A percentile compares a stretch with the other conserved stretches of the same genome.
phyloP scores from a whole-genome alignment of 441 rosid species.

The Aquilaria agallochum region DNA sequence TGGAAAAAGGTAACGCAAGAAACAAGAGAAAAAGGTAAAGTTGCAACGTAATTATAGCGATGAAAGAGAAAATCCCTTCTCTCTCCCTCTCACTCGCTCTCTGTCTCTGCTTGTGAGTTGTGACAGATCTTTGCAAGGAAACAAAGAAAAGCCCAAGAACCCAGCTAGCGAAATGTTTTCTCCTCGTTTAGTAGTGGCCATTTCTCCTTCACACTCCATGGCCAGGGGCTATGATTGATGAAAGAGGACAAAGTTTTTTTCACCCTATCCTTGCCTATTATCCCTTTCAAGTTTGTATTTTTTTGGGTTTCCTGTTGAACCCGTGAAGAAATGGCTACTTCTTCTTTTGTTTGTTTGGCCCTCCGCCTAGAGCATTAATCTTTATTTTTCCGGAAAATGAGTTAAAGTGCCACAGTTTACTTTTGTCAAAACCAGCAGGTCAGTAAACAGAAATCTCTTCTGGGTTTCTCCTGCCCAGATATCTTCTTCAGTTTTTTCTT shows the following conservation, averaged over 20 bases:
- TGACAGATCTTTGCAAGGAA: slow-evolving; percentile 37
- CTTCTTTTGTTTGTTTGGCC: slow-evolving; percentile 19
- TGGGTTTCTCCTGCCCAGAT: not conserved
- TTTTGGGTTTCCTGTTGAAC: slow-evolving; percentile 31
- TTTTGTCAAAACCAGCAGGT: slow-evolving; percentile 1
- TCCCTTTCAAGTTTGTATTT: slow-evolving; percentile 21
- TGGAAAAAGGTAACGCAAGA: slow-evolving; percentile 30
- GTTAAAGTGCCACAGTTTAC: slow-evolving; percentile 32
- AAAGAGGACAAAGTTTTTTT: slow-evolving; percentile 29
- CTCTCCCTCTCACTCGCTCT: slow-evolving; percentile 15
- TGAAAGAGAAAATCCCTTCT: slow-evolving; percentile 23
- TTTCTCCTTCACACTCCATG: slow-evolving; percentile 17
- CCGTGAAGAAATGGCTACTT: slow-evolving; percentile 35
- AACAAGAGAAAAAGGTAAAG: slow-evolving; percentile 27
- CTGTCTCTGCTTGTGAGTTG: slow-evolving; percentile 15
- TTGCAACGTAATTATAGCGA: slow-evolving; percentile 39
- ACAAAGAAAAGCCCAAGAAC: slow-evolving; percentile 32
- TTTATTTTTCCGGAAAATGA: slow-evolving; percentile 40
- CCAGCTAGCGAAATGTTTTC: slow-evolving; percentile 12
- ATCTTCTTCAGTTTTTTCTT: slow-evolving; percentile 9
- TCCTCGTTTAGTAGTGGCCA: slow-evolving; percentile 7
- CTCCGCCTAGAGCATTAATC: slow-evolving; percentile 22
- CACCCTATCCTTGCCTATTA: slow-evolving; percentile 19
- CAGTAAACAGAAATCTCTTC: slow-evolving; percentile 5
- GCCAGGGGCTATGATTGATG: slow-evolving; percentile 21